Percentiles rank a stretch among this genome's conserved stretches.
Evolutionary conservation across 164 flowering plant genomes (phyloP).

Genomic region (Liriodendron chinense): DNA sequence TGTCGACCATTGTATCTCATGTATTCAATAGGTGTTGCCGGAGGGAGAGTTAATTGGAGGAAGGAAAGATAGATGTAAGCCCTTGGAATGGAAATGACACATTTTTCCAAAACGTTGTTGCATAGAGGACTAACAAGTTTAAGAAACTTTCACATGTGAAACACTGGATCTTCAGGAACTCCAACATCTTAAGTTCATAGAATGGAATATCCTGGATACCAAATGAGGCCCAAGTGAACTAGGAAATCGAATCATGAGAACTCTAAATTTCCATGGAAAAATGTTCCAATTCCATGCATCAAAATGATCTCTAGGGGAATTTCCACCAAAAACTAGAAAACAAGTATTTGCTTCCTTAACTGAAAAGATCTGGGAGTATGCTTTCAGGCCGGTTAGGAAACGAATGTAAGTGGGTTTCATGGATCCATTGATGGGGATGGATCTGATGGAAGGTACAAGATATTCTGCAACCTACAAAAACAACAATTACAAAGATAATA

Average conservation of each 20-base stretch:
- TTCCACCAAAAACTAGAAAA: background rate
- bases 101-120: no score
- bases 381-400: conserved; percentile 88
- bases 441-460: conserved; percentile 70
- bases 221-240: background rate
- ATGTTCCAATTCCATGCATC: background rate
- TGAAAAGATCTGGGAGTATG: conserved; percentile 92
- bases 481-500: background rate
- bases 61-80: no score
- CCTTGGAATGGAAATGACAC: no score
- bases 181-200: background rate
- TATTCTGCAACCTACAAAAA: conserved; percentile 69
- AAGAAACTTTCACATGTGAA: background rate
- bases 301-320: background rate
- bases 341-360: conserved; percentile 36
- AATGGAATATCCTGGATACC: background rate
- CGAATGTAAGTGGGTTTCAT: conserved; percentile 75
- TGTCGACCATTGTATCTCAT: no score
- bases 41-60: no score
- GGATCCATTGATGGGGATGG: conserved; percentile 56
- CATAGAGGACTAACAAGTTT: no score
- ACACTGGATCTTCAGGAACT: background rate
- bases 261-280: background rate
- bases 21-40: no score
- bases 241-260: background rate